A percentile compares a stretch with the other conserved stretches of the same genome.
phyloP scores from a whole-genome alignment of 352 stramenopile genomes.

The Blastocystis sp. region DNA sequence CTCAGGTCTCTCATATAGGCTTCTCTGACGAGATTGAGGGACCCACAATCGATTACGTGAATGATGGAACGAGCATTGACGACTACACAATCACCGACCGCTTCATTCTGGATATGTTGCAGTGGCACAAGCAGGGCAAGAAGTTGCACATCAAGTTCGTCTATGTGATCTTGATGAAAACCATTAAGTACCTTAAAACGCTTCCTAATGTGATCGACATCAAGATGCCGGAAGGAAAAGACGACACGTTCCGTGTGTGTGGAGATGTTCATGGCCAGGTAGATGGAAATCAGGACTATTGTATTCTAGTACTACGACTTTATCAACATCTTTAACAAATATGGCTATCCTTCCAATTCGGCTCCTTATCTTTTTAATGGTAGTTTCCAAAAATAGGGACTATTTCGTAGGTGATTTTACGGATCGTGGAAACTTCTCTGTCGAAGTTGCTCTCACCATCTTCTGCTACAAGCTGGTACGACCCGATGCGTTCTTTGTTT shows the following conservation, averaged over 20 bases:
- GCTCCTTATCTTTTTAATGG: slow-evolving; percentile 99
- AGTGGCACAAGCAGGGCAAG: slow-evolving; percentile 91
- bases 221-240: slow-evolving; percentile 65
- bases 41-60: slow-evolving; percentile 73
- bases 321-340: slow-evolving; percentile 97
- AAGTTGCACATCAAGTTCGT: slow-evolving; percentile 94
- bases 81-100: slow-evolving; percentile 66
- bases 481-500: slow-evolving; percentile 69
- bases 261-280: slow-evolving; percentile 95
- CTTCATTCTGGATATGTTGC: slow-evolving; percentile 82
- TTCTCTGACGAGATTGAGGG: not conserved
- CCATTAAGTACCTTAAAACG: slow-evolving; percentile 78
- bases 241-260: slow-evolving; percentile 84
- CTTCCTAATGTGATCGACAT: slow-evolving; percentile 83
- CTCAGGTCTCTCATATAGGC: slow-evolving; percentile 74
- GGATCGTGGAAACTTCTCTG: slow-evolving; percentile 92
- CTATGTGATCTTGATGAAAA: slow-evolving; percentile 84
- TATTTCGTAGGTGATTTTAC: slow-evolving; percentile 82
- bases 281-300: not conserved
- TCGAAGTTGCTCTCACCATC: slow-evolving; percentile 94
- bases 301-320: slow-evolving; percentile 88
- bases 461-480: slow-evolving; percentile 91
- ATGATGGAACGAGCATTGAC: slow-evolving; percentile 68
- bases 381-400: not conserved
- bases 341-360: slow-evolving; percentile 82